A percentile compares a stretch with the other conserved stretches of the same genome.
Conservation (phyloP, 495 filamentous ascomycete genomes). For the Neurospora sp. region DNA sequence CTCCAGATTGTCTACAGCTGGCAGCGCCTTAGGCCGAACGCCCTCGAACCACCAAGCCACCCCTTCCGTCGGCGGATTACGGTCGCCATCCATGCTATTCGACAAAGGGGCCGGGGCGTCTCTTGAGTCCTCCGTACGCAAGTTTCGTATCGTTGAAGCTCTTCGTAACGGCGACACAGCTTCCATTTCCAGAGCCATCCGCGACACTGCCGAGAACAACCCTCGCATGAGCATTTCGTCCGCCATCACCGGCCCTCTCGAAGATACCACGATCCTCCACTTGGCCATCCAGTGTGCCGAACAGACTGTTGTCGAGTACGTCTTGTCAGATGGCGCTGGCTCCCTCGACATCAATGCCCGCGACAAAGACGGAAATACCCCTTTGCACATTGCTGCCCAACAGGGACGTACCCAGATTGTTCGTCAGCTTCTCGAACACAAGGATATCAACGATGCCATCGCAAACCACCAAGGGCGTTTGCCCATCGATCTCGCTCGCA, state of each 20-base stretch:
- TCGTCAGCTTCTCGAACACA: slow-evolving; percentile 64
- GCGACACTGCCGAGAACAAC: slow-evolving; percentile 47
- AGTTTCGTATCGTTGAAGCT: slow-evolving; percentile 89
- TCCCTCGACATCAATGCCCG: slow-evolving; percentile 77
- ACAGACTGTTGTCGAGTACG: slow-evolving; percentile 88
- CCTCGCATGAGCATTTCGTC: slow-evolving; percentile 45
- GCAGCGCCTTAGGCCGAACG: slow-evolving; percentile 24
- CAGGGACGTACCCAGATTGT: slow-evolving; percentile 74
- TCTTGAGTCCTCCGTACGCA: slow-evolving; percentile 87
- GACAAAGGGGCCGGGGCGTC: slow-evolving; percentile 42
- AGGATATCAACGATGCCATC: slow-evolving; percentile 78
- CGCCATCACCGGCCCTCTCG: slow-evolving; percentile 41
- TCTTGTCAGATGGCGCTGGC: slow-evolving; percentile 59
- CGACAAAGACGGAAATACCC: slow-evolving; percentile 88
- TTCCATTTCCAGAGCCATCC: slow-evolving; percentile 80
- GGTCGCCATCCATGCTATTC: slow-evolving; percentile 14
- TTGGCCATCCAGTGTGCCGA: slow-evolving; percentile 96
- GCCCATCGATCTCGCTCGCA: slow-evolving; percentile 79
- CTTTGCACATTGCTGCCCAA: slow-evolving; percentile 77
- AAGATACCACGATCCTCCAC: slow-evolving; percentile 82
- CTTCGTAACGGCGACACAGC: slow-evolving; percentile 82
- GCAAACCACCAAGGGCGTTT: slow-evolving; percentile 83
- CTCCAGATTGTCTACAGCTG: slow-evolving; percentile 31
- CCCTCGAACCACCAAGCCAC: slow-evolving; percentile 19
- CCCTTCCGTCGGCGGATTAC: slow-evolving; percentile 19